Evolutionary conservation across 2,329 filamentous ascomycete species (phyloP).

Genomic region (Emergomyces orientalis): DNA sequence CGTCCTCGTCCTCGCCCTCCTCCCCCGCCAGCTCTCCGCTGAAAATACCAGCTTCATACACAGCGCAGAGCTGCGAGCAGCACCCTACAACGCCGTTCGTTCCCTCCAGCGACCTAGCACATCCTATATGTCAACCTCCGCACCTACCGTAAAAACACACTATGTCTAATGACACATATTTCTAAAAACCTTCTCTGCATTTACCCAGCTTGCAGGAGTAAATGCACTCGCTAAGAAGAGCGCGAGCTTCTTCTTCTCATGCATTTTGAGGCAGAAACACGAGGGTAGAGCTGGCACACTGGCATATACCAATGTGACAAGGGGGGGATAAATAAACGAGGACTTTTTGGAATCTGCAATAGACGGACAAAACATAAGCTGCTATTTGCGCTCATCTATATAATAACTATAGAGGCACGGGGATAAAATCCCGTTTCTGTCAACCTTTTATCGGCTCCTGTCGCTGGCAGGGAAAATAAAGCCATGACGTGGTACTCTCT

Average conservation of each 20-base stretch:
- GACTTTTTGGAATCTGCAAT: neutral
- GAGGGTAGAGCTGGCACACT: neutral
- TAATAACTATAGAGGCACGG: neutral
- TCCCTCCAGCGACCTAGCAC: no score
- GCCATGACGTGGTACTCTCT: conserved; percentile 57
- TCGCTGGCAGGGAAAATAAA: neutral
- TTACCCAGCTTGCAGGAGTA: neutral
- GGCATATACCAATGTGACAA: no score
- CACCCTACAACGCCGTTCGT: no score
- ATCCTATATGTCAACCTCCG: neutral
- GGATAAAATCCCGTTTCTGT: neutral
- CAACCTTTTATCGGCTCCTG: neutral
- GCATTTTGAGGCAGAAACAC: neutral
- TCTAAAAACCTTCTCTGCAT: neutral
- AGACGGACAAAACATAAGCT: neutral
- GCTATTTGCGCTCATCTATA: neutral
- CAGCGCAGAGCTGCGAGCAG: neutral
- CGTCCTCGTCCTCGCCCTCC: neutral
- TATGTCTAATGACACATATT: neutral
- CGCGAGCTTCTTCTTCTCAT: neutral
- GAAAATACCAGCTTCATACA: neutral
- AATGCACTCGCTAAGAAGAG: conserved; percentile 1
- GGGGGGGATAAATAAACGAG: no score
- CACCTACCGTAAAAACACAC: neutral
- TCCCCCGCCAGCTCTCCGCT: neutral